Base-by-base conservation (phyloP, 176 grass and related monocot species). In the Rhipidocladum racemiflorum region DNA sequence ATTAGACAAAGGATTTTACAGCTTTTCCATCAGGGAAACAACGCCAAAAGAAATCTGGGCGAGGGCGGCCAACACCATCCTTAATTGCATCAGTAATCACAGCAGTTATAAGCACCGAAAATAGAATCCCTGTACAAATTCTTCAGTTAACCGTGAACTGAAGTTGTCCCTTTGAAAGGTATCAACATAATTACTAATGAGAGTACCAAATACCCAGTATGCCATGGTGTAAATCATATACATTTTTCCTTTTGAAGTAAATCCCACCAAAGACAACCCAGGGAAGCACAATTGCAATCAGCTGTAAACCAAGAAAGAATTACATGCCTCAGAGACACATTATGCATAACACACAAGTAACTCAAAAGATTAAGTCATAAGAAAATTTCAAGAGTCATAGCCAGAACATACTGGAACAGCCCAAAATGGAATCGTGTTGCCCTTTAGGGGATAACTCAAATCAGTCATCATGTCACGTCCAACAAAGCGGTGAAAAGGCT, bases 1-100 rank as follows among this genome's bases (percentile, higher is more conserved):
- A 70, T 34, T 43, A 39, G 15, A 11, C 27, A 54, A 66, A 72
- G 45, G 25, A 20, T 34, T 24, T 56, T 74, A 93, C 91, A 72
- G 83, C 80, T 83, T 75, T 88, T 66, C 91, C 91, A 65, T 93
- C 88, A 50, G 91, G 91, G 65, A 93, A 93, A 83, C 91, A 93
- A 8, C 91, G 91, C 91, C 91, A 93, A 70, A 90, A 93, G 91
- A 93, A 93, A 72, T 93, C 91, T 51, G 91, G 91, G 3, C 91
- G 87, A 81, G 91, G 91, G 35, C 91, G 81, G 5, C 91, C 91
- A 62, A 90, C 91, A 78, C 70, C 91, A 85, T 90, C 91, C 68
- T 93, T 93, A 49, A 93, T 93, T 63, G 88, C 91, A 90, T 93
- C 91, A 9, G 91, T 93, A 65, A 93, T 88, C 28, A 93, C 85